These are phyloP conservation scores for Terfezia boudieri DNA, from an alignment of 495 filamentous ascomycete species.

Conservation along the genomic window DNA sequence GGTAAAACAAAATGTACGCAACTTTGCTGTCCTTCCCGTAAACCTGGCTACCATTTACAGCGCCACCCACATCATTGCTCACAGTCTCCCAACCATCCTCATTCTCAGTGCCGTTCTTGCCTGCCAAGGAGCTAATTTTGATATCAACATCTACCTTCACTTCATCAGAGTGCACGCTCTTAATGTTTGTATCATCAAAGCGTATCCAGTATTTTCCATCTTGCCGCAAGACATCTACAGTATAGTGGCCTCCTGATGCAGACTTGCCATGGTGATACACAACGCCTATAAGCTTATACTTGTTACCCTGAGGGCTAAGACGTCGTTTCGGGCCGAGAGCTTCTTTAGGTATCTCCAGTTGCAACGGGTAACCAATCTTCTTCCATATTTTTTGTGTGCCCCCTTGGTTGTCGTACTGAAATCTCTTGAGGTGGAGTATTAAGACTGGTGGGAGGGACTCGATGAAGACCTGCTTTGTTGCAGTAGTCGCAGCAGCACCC, in stretches of 20 bases:
- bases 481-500: conserved; percentile 42
- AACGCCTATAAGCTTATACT: conserved; percentile 70
- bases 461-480: conserved; percentile 86
- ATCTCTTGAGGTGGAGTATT: conserved; percentile 88
- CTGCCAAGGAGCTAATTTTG: conserved; percentile 31
- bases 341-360: conserved; percentile 82
- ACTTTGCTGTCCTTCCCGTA: conserved; percentile 81
- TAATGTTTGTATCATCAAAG: conserved; percentile 80
- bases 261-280: conserved; percentile 97
- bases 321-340: conserved; percentile 62
- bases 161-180: conserved; percentile 66
- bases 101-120: conserved; percentile 31
- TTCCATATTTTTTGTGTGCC: conserved; percentile 98
- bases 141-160: conserved; percentile 66
- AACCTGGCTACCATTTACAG: conserved; percentile 44
- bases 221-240: conserved; percentile 82
- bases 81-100: conserved; percentile 59
- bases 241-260: conserved; percentile 88
- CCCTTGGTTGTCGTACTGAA: conserved; percentile 79
- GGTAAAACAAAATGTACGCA: conserved; percentile 89
- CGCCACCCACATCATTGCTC: conserved; percentile 38
- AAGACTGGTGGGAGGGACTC: conserved; percentile 81
- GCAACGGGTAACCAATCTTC: conserved; percentile 81
- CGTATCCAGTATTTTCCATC: conserved; percentile 89
- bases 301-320: conserved; percentile 37